Percentiles rank a stretch among this genome's conserved stretches.
These are phyloP conservation scores for Backusella tuberculispora DNA, from an alignment of 192 early-diverging fungal genomes.

Conservation along the genomic window DNA sequence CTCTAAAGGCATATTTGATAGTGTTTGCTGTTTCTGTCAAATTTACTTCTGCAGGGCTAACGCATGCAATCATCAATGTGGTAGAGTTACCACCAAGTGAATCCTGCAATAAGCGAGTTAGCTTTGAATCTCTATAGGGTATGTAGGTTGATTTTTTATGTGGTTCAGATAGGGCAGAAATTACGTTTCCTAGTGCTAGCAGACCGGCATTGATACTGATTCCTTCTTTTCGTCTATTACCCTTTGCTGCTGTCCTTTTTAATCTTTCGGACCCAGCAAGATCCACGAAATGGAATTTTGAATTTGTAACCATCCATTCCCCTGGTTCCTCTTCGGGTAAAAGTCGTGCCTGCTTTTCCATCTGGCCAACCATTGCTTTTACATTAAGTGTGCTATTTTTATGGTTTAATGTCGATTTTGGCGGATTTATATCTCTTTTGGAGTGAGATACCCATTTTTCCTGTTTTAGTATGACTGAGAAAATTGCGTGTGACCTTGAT, in stretches of 20 bases:
- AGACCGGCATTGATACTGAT: slow-evolving; percentile 97
- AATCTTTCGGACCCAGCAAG: slow-evolving; percentile 95
- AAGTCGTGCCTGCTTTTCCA: slow-evolving; percentile 27
- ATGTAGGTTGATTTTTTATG: slow-evolving; percentile 67
- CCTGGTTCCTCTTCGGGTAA: slow-evolving; percentile 38
- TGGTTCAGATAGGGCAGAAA: slow-evolving; percentile 93
- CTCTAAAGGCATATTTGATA: slow-evolving; percentile 93
- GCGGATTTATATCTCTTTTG: neutral
- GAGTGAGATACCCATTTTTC: slow-evolving; percentile 51
- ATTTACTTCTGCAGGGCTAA: slow-evolving; percentile 83
- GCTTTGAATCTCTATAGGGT: slow-evolving; percentile 97
- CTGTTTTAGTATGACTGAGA: slow-evolving; percentile 86
- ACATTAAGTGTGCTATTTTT: slow-evolving; percentile 30
- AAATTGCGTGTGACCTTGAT: slow-evolving; percentile 96
- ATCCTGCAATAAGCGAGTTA: slow-evolving; percentile 96
- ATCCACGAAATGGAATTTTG: slow-evolving; percentile 99
- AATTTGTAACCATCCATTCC: slow-evolving; percentile 62
- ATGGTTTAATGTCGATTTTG: neutral
- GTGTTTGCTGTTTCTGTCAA: slow-evolving; percentile 92
- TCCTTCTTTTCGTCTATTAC: slow-evolving; percentile 92
- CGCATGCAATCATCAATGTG: slow-evolving; percentile 95
- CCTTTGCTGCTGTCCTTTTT: slow-evolving; percentile 92
- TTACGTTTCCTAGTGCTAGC: slow-evolving; percentile 95
- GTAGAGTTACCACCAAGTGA: slow-evolving; percentile 92
- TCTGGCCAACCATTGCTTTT: slow-evolving; percentile 31